Percentiles rank a stretch among this genome's conserved stretches.
phyloP scores from a whole-genome alignment of 2,329 filamentous ascomycete species.

The Herpotrichia juniperi region DNA sequence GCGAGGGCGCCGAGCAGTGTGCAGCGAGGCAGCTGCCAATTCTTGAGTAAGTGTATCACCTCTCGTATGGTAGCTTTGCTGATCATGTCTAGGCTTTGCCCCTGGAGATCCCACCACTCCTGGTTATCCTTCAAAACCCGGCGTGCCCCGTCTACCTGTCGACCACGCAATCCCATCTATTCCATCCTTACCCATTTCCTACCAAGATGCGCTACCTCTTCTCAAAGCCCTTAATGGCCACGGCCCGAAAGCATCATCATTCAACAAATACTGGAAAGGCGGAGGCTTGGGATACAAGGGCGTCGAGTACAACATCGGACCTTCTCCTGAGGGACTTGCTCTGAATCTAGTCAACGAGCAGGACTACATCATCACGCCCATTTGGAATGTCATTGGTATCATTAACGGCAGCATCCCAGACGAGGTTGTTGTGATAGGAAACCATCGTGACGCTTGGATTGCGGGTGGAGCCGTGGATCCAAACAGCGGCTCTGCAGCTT shows the following conservation, averaged over 20 bases:
- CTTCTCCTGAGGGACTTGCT: constrained; percentile 72
- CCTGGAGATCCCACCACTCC: constrained; percentile 86
- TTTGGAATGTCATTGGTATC: constrained; percentile 82
- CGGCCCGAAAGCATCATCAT: constrained; percentile 76
- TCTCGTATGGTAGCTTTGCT: constrained; percentile 10
- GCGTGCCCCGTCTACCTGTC: constrained; percentile 75
- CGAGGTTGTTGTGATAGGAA: constrained; percentile 89
- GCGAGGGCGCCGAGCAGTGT: constrained; percentile 88
- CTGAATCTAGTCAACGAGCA: constrained; percentile 57
- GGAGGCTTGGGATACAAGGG: constrained; percentile 79
- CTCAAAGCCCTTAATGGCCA: constrained; percentile 90
- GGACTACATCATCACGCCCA: constrained; percentile 56
- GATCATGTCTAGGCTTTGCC: constrained; percentile 54
- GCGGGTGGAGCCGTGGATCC: constrained; percentile 83
- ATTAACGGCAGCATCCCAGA: constrained; percentile 86
- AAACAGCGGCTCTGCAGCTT: constrained; percentile 78
- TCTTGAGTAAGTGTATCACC: constrained; percentile 47
- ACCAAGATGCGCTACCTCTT: constrained; percentile 82
- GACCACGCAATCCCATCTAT: constrained; percentile 78
- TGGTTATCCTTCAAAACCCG: constrained; percentile 91
- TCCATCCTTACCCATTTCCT: constrained; percentile 90
- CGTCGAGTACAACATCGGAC: constrained; percentile 84
- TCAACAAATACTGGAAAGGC: constrained; percentile 75
- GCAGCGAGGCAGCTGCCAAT: constrained; percentile 83
- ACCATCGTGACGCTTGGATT: constrained; percentile 90